Percentiles rank a stretch among this genome's conserved stretches.
These are phyloP conservation scores for Mucuna pruriens DNA, from an alignment of 306 rosid genomes.

Conservation along the genomic window DNA sequence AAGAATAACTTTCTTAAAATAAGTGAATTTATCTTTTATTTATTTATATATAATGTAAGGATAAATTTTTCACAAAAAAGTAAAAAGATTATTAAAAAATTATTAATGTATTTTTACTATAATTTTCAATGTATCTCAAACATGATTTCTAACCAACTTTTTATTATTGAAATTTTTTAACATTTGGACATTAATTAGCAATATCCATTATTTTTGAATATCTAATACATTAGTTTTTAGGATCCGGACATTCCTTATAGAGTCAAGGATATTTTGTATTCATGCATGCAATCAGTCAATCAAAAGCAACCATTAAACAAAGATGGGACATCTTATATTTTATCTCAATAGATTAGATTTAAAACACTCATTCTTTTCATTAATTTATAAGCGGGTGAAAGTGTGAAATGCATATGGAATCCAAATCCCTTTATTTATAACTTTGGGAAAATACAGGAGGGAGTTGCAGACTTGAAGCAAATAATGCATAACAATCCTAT, in stretches of 20 bases:
- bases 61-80: not conserved
- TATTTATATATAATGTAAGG: no score
- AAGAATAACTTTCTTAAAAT: no score
- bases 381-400: not conserved
- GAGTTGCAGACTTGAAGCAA: not conserved
- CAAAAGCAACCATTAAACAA: not conserved
- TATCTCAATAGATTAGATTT: not conserved
- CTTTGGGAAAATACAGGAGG: not conserved
- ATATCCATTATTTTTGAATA: no score
- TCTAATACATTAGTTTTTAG: not conserved
- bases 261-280: not conserved
- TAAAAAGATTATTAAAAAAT: not conserved
- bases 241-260: no score
- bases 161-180: no score
- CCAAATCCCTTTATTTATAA: not conserved
- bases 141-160: not conserved
- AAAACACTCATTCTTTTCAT: not conserved
- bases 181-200: no score
- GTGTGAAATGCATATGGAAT: not conserved
- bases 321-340: not conserved
- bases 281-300: not conserved
- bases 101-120: not conserved
- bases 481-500: not conserved
- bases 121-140: not conserved
- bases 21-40: no score